Evolutionary conservation across 148 eudicot genomes (phyloP), one percentile per base, ranked within the genome.

Genomic region (Camellia granthamiana): DNA sequence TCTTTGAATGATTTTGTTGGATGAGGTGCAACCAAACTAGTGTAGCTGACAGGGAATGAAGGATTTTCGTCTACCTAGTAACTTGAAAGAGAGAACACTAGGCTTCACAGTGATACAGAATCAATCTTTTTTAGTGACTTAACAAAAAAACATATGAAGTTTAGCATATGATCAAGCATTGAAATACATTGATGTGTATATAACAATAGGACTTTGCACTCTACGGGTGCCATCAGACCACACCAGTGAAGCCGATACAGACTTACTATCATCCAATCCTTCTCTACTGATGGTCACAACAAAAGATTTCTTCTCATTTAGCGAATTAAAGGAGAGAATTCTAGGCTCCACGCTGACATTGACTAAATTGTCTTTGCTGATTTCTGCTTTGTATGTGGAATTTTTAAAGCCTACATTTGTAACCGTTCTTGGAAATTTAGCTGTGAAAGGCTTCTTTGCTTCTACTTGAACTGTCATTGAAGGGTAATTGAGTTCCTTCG

Each of bases 401-500:
- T 85, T 88, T 3, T 83, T 72, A 30, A 13, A 2, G 3, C 95
- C 95, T 18, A 91, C 88, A 68, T 91, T 92, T 2, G 89, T 89
- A 42, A 92, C 90, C 0, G 84, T 87, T 74, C 97, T 85, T 12
- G 60, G 55, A 47, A 91, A 89, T 19, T 15, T 79, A 3, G 72
- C 72, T 7, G 10, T 21, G 54, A 79, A 75, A 10, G 69, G 10
- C 41, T 38, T 43, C 0, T 13, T 41, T 1, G 23, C 9, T 0
- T n/a, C 16, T 10, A 87, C 74, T 7, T 5, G 8, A 6, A 59
- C 49, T 7, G 91, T 59, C 85, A 92, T 80, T n/a, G 90, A 79
- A 18, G 97, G 94, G 76, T 92, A 91, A 77, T 92, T 92, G 6
- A 91, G 59, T 51, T 91, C 90, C 9, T 41, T 82, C 4, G 85